These are phyloP conservation scores for Camellia sinensis DNA, from an alignment of 148 eudicot species.

Conservation along the genomic window DNA sequence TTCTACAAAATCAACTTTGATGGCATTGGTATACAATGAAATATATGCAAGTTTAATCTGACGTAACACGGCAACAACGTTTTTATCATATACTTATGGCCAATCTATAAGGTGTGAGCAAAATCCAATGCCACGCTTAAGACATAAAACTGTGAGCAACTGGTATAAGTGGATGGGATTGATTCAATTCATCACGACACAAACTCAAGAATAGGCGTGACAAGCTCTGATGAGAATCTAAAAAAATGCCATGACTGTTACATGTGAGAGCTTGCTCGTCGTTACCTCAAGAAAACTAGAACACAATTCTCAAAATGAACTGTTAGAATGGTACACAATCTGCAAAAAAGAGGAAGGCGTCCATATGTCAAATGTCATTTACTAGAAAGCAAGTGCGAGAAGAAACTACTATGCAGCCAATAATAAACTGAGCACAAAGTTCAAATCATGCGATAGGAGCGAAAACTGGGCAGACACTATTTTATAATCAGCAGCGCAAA, in stretches of 20 bases:
- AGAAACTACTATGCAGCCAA: not conserved
- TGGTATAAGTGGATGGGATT: not conserved
- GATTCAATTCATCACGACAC: not conserved
- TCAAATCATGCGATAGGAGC: not conserved
- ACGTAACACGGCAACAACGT: too few species aligned
- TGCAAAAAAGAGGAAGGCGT: not conserved
- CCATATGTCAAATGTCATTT: not conserved
- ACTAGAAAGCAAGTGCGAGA: not conserved
- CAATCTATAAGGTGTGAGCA: too few species aligned
- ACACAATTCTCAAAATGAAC: not conserved
- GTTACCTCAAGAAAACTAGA: not conserved
- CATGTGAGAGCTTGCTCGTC: not conserved
- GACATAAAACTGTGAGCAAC: not conserved
- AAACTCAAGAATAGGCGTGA: not conserved
- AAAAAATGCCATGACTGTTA: not conserved
- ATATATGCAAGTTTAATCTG: too few species aligned
- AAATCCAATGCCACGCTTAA: not conserved
- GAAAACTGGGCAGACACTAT: not conserved
- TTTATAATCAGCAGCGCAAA: not conserved
- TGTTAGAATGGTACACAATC: not conserved
- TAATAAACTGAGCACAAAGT: not conserved
- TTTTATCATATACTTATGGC: too few species aligned
- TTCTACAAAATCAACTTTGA: too few species aligned
- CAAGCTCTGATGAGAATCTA: not conserved
- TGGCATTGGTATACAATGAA: too few species aligned